Evolutionary conservation across 2,329 filamentous ascomycete species (phyloP), one percentile per base, ranked within the genome.

Genomic region (Clonostachys chloroleuca): DNA sequence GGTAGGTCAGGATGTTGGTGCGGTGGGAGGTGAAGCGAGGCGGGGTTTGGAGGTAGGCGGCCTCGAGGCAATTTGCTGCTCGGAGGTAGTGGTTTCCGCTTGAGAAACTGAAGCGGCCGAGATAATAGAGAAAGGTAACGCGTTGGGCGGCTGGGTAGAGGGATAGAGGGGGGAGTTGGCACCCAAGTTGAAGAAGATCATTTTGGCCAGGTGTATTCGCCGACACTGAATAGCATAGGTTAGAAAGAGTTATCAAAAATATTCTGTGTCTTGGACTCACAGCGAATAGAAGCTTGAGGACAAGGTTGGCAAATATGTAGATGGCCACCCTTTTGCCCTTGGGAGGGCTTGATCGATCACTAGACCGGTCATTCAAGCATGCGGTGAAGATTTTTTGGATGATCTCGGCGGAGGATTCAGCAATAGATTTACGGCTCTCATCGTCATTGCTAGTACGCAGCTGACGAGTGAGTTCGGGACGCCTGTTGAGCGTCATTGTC

Each of bases 101-200:
- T 52, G 88, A 83, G 63, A 95, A 90, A 59, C 92, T 83, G 67
- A 92, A 96, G 49, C 91, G 86, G 16, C 92, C 92, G 6, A 97
- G 84, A 62, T 96, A 96, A 70, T 96, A 96, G 13, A 97, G 83
- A 57, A 92, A 97, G 5, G 91, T 95, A 44, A 96, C 90, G 43
- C 91, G 83, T 62, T 97, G 89, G 6, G 87, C 80, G 18, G 89
- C 89, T 3, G 92, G 90, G 59, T 95, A 97, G 45, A 89, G 80
- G 2, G 80, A 77, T 12, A 97, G 70, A 0, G 90, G 89, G 1
- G 91, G 91, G 89, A 92, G 54, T 89, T 87, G 48, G 87, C 84
- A 44, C 84, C 85, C 53, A 96, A 92, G 60, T 94, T 95, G 54
- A 84, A 86, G 61, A 96, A 94, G 58, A 96, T 88, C 64, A 92